Evolutionary conservation across 768 basidiomycete species (phyloP), one percentile per base, ranked within the genome.

Genomic region (Tulasnella sp.): DNA sequence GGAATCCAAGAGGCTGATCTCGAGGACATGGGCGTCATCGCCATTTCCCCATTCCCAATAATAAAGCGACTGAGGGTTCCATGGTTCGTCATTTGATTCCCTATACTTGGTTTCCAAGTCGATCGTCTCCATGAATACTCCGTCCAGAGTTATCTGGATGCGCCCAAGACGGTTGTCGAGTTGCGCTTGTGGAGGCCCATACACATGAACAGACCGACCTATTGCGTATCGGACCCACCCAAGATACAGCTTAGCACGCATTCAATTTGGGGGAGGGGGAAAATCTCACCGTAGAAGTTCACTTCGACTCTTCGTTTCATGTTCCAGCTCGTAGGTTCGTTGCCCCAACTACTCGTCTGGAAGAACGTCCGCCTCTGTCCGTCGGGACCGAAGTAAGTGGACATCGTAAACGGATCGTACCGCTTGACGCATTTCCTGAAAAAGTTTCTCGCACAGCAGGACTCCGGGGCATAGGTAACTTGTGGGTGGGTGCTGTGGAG

Each of bases 391-490:
- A 42, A 14, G 46, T 75, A 75, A 11, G 74, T 75, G n/a, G 46
- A 42, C 40, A 75, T 42, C 4, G 40, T 48, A 28, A 24, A 75
- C n/a, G 74, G 74, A 42, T 75, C 74, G 22, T 75, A 75, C 24
- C 74, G 41, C 46, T 75, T 31, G 22, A n/a, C 11, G 28, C 46
- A 75, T 34, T 14, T 41, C 31, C n/a, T 20, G 18, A 75, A 48
- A 24, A 42, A n/a, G 40, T 69, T 37, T 69, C 34, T 69, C 0
- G 9, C 28, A 69, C 64, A 69, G 64, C 64, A 69, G 12, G 64
- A 69, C 64, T 69, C 74, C 6, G 74, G 74, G n/a, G 74, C 40
- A 75, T 75, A 75, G n/a, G 40, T n/a, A 11, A 75, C 6, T 75
- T 75, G 74, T 0, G 74, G 41, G 74, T 75, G 40, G 4, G 74